Base-by-base conservation (phyloP, 2,329 filamentous ascomycete species). In the Xylaria sp. region DNA sequence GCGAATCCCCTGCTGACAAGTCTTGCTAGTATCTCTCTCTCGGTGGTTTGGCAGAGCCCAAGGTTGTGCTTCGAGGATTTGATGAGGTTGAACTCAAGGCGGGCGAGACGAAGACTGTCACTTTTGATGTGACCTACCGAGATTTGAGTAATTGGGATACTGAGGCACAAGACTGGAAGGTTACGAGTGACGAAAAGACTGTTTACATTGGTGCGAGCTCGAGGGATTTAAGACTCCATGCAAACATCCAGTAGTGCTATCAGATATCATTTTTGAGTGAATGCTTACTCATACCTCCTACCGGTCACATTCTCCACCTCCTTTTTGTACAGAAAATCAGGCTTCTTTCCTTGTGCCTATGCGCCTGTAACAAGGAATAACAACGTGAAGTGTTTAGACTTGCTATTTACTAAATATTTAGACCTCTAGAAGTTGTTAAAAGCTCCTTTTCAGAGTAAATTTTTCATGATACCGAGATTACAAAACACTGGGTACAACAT, bases 111-210 rank as follows among this genome's bases (percentile, higher is more conserved):
- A 81, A 80, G 11, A 86, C 82, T 1, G 95, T 95, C 77, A 81
- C 76, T 1, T 88, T 86, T 0, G 85, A 89, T 38, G 76, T 97
- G 61, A 93, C 87, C 13, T 84, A 93, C 41, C 87, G 92, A 56
- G 94, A 97, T 72, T 70, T 97, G 59, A 92, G 90, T 73, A 95
- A 93, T 79, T 97, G 93, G 93, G 90, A 96, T 68, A 78, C 85
- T 0, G 81, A 75, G 1, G 75, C 79, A 6, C 92, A 97, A 81
- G 88, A 97, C 80, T 97, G 94, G 93, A 84, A 91, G 35, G 68
- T 86, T 5, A 83, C 77, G 8, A 68, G 76, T 27, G 72, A 77
- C 33, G 71, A 78, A 51, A 86, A 86, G 79, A 85, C 72, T 62
- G 79, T 83, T 13, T 85, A 75, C 65, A 81, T 87, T 1, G 84